Percentiles rank a stretch among this genome's conserved stretches.
Conservation (phyloP, 768 basidiomycete genomes). For the Termitomyces sp. region DNA sequence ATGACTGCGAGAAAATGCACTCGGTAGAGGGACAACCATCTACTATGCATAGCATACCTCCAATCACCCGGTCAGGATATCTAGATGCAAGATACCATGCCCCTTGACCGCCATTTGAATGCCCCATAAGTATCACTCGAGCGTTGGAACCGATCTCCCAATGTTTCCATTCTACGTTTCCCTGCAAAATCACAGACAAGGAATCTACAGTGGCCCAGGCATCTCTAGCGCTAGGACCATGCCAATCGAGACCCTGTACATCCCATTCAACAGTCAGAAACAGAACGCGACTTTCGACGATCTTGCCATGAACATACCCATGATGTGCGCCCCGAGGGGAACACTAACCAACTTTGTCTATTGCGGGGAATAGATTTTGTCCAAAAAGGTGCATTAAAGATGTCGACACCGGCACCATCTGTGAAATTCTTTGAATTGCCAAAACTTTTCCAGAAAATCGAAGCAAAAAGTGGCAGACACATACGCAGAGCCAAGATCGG, state of each 20-base stretch:
- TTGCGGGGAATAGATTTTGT: conserved; percentile 53
- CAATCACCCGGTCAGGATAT: conserved; percentile 70
- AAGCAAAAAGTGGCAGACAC: conserved; percentile 15
- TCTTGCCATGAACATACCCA: conserved; percentile 49
- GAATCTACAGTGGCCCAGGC: conserved; percentile 60
- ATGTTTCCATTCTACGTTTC: conserved; percentile 27
- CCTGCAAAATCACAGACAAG: conserved; percentile 39
- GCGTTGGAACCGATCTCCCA: conserved; percentile 34
- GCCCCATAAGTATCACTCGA: conserved; percentile 69
- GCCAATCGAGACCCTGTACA: conserved; percentile 84
- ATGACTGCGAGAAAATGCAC: conserved; percentile 38
- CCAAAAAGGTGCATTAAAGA: conserved; percentile 53
- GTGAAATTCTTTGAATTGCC: neutral
- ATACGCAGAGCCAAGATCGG: conserved; percentile 63
- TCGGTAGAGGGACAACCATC: neutral
- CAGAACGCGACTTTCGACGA: neutral
- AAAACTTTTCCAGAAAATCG: neutral
- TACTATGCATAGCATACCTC: conserved; percentile 31
- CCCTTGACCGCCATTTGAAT: conserved; percentile 93
- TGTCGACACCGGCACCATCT: conserved; percentile 89
- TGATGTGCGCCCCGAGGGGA: conserved; percentile 78
- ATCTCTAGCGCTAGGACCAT: conserved; percentile 72
- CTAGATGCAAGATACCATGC: conserved; percentile 74
- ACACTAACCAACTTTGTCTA: conserved; percentile 62
- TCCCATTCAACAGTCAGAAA: neutral